phyloP scores from a whole-genome alignment of 2,329 filamentous ascomycete species.

The Pseudogymnoascus sp. region DNA sequence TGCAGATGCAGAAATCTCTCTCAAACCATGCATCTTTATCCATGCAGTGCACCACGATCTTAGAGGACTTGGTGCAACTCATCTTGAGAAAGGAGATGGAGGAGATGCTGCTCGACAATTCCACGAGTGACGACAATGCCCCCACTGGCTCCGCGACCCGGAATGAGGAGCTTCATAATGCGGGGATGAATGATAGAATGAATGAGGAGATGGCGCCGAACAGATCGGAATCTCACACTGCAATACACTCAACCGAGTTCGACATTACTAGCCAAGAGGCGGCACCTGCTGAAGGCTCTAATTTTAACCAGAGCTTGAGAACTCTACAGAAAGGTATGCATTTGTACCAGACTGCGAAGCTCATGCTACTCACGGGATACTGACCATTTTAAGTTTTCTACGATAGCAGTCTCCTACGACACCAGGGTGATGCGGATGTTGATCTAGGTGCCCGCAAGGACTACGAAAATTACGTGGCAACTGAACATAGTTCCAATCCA shows the following conservation, averaged over 20 bases:
- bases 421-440: neutral
- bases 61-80: constrained; percentile 20
- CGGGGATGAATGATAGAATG: neutral
- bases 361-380: neutral
- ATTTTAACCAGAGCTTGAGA: neutral
- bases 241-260: neutral
- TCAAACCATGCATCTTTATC: constrained; percentile 30
- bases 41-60: constrained; percentile 28
- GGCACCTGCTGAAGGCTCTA: neutral
- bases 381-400: neutral
- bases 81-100: constrained; percentile 15
- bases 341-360: neutral
- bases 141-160: neutral
- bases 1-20: constrained; percentile 34
- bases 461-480: neutral
- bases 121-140: neutral
- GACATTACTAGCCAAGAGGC: neutral
- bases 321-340: neutral
- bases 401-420: neutral
- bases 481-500: neutral
- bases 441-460: neutral
- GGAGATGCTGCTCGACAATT: constrained; percentile 9
- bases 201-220: neutral
- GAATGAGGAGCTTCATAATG: neutral
- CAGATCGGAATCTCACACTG: neutral